Evolutionary conservation across 2,329 filamentous ascomycete genomes (phyloP).

Genomic region (Cladophialophora immunda): DNA sequence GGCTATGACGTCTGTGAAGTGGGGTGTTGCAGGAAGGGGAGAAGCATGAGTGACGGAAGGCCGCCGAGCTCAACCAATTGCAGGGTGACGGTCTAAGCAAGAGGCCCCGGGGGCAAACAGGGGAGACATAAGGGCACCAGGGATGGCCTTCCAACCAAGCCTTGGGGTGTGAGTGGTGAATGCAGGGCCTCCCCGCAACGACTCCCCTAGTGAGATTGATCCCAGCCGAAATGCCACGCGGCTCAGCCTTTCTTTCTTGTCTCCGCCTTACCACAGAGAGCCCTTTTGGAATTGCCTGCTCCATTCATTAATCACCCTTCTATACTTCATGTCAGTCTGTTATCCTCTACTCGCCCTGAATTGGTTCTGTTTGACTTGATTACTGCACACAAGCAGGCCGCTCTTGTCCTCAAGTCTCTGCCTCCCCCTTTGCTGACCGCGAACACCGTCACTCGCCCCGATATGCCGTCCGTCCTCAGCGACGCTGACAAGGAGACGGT

Average conservation of each 20-base stretch:
- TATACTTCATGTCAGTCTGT: slow-evolving; percentile 2
- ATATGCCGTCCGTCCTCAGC: slow-evolving; percentile 73
- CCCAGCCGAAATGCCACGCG: slow-evolving; percentile 15
- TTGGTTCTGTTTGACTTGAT: background rate
- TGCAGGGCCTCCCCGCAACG: slow-evolving; percentile 6
- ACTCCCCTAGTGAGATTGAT: background rate
- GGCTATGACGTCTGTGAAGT: slow-evolving; percentile 24
- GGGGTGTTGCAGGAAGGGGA: slow-evolving; percentile 5
- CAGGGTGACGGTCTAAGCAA: background rate
- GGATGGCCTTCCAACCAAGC: background rate
- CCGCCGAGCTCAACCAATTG: slow-evolving; percentile 1
- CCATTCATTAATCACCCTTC: background rate
- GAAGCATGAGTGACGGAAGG: slow-evolving; percentile 18
- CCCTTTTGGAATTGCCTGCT: background rate
- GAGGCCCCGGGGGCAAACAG: background rate
- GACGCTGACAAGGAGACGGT: slow-evolving; percentile 97
- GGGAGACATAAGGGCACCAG: background rate
- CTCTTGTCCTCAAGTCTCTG: background rate
- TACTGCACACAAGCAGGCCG: background rate
- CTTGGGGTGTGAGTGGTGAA: background rate
- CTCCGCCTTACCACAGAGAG: background rate
- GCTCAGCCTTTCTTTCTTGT: slow-evolving; percentile 11
- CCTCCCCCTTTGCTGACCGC: background rate
- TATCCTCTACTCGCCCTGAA: slow-evolving; percentile 4
- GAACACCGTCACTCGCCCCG: slow-evolving; percentile 33